Percentiles rank a stretch among this genome's conserved stretches.
phyloP scores from a whole-genome alignment of 148 eudicot species.

The Cornus suecica region DNA sequence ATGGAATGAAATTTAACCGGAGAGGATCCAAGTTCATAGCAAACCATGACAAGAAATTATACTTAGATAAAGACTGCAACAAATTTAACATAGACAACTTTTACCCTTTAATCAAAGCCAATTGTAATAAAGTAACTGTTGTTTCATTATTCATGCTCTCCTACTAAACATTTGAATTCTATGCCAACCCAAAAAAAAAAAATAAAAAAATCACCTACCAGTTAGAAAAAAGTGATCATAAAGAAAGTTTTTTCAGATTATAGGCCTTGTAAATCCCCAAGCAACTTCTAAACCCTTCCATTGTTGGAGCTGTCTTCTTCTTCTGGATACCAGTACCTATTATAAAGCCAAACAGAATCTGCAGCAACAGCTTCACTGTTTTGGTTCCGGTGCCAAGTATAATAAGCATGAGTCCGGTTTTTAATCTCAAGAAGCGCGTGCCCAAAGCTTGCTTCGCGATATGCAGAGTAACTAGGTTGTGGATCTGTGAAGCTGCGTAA shows the following conservation, averaged over 20 bases:
- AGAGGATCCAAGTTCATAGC: too few relatives aligned
- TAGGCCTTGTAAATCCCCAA: not conserved
- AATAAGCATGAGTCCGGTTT: slow-evolving; percentile 53
- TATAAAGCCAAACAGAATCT: slow-evolving; percentile 45
- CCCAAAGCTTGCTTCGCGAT: slow-evolving; percentile 57
- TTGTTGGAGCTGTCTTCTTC: slow-evolving; percentile 15
- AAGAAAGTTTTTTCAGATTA: too few relatives aligned
- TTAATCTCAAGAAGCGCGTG: slow-evolving; percentile 49
- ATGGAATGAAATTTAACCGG: too few relatives aligned
- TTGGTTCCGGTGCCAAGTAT: slow-evolving; percentile 59
- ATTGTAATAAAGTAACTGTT: too few relatives aligned
- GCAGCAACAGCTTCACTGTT: slow-evolving; percentile 34
- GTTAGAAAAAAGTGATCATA: not conserved
- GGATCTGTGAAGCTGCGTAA: slow-evolving; percentile 36
- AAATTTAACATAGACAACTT: too few relatives aligned
- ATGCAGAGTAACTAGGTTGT: slow-evolving; percentile 50
- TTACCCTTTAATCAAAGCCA: too few relatives aligned
- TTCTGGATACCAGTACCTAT: slow-evolving; percentile 39
- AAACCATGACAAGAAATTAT: too few relatives aligned
- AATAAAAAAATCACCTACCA: too few relatives aligned
- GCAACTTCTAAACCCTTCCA: not conserved
- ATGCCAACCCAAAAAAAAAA: not conserved
- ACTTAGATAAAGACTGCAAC: too few relatives aligned
- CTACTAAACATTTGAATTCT: not conserved
- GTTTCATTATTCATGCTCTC: not conserved